These are phyloP conservation scores for Tylopilus vinaceipallidus DNA, from an alignment of 768 basidiomycete genomes.

Conservation along the genomic window DNA sequence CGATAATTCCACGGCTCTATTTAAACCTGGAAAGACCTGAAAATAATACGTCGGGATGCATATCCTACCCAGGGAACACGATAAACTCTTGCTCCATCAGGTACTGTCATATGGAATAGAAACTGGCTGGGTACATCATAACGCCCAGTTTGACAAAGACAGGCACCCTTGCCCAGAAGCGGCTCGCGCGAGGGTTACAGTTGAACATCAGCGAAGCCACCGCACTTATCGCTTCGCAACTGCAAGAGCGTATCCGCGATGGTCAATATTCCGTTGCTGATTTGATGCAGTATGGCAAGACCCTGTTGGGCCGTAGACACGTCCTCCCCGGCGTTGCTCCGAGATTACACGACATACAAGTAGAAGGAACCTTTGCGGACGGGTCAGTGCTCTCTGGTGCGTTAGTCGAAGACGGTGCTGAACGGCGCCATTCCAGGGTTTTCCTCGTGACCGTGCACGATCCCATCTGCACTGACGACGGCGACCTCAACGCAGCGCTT, in stretches of 20 bases:
- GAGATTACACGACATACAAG: conserved; percentile 84
- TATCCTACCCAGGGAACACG: conserved; percentile 71
- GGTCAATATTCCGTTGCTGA: conserved; percentile 81
- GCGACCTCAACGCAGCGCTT: conserved; percentile 80
- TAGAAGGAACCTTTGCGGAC: conserved; percentile 89
- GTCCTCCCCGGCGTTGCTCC: conserved; percentile 79
- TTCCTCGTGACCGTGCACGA: conserved; percentile 98
- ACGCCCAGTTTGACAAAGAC: conserved; percentile 42
- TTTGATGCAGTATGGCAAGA: conserved; percentile 93
- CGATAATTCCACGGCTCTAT: no score
- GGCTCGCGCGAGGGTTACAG: conserved; percentile 87
- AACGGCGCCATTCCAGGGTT: conserved; percentile 35
- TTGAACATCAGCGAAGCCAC: conserved; percentile 87
- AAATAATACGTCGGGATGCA: conserved; percentile 46
- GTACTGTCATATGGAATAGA: conserved; percentile 23
- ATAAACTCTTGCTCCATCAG: conserved; percentile 75
- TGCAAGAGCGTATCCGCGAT: conserved; percentile 95
- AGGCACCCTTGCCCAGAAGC: conserved; percentile 89
- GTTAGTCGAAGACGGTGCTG: neutral
- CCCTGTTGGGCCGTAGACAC: conserved; percentile 82
- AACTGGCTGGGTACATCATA: neutral
- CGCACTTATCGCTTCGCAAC: conserved; percentile 86
- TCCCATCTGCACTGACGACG: conserved; percentile 83
- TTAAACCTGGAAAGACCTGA: no score
- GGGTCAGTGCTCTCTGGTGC: conserved; percentile 49